These are phyloP conservation scores for Apiospora aurea DNA, from an alignment of 2,329 filamentous ascomycete species.

Conservation along the genomic window DNA sequence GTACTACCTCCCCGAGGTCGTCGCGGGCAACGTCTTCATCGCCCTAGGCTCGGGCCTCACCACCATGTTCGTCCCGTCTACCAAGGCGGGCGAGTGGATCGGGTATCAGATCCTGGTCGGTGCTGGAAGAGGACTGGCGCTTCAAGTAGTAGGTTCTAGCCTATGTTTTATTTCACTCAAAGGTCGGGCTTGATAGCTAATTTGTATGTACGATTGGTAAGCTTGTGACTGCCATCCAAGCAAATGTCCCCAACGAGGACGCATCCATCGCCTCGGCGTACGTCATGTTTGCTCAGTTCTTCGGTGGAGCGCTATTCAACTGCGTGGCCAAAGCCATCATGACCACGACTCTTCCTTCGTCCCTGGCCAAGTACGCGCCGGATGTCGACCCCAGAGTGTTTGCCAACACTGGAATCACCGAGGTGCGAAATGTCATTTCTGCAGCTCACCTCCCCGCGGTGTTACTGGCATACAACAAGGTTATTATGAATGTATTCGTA, in stretches of 20 bases:
- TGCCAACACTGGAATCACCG: slow-evolving; percentile 50
- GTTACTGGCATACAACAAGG: slow-evolving; percentile 42
- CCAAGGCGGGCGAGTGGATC: slow-evolving; percentile 46
- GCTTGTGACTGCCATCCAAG: slow-evolving; percentile 39
- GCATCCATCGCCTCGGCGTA: slow-evolving; percentile 41
- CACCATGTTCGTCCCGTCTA: slow-evolving; percentile 57
- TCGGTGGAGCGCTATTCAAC: slow-evolving; percentile 58
- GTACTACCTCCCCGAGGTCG: slow-evolving; percentile 53
- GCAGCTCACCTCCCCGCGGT: slow-evolving; percentile 42
- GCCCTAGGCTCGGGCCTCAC: slow-evolving; percentile 61
- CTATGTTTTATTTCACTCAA: too few relatives aligned
- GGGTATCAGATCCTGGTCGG: slow-evolving; percentile 43
- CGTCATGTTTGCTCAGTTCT: slow-evolving; percentile 57
- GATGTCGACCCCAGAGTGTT: slow-evolving; percentile 45
- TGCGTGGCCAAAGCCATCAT: slow-evolving; percentile 61
- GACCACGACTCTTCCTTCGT: slow-evolving; percentile 51
- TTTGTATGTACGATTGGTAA: slow-evolving; percentile 37
- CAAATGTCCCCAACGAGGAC: slow-evolving; percentile 35
- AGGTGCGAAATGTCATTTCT: slow-evolving; percentile 47
- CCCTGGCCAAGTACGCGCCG: slow-evolving; percentile 50
- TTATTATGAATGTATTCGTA: slow-evolving; percentile 35
- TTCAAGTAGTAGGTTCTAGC: background rate
- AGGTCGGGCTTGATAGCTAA: too few relatives aligned
- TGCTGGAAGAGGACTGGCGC: slow-evolving; percentile 36
- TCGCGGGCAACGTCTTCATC: slow-evolving; percentile 46